Evolutionary conservation across 192 early-diverging fungal genomes (phyloP), one percentile per base, ranked within the genome.

Genomic region (Dimargaris xerosporica): DNA sequence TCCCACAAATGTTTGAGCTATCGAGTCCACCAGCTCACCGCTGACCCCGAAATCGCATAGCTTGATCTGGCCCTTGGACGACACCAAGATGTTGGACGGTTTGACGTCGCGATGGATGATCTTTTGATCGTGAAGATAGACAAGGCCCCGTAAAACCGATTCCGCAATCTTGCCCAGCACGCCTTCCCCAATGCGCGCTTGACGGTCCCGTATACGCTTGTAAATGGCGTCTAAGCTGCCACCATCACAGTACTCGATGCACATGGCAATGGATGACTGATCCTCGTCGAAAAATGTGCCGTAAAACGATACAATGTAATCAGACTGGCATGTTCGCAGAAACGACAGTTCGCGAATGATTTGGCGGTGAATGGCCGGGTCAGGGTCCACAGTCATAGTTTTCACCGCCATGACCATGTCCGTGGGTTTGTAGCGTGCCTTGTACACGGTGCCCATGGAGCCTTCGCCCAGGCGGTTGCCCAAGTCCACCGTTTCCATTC

Each of bases 91-190:
- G 70, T 99, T 99, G 31, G 91, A 94, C 11, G 97, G 97, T 74
- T 99, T 99, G 69, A 99, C 82, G 66, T 99, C 97, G 72, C 97
- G 68, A 68, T 99, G 97, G 48, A 99, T 92, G 13, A 98, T 88
- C 48, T 82, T 74, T 61, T 90, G 82, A 53, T 83, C 78, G 61
- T 91, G 85, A 54, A 99, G 73, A 61, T 98, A 96, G 17, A 96
- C 86, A 13, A 99, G 70, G 0, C 94, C 97, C 44, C 84, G 83
- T 42, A 94, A 71, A n/a, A 95, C 93, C 17, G 91, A 81, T 61
- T 90, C 77, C 7, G 90, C 87, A 58, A 99, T 91, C 59, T 91
- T 84, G 39, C 84, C 95, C 62, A 96, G 68, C 6, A 96, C 85
- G 51, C 75, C 78, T 68, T 99, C 95, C 11, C 88, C 84, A 47